Conservation (phyloP, 2,329 filamentous ascomycete species). For the Colletotrichum neosansevieriae region DNA sequence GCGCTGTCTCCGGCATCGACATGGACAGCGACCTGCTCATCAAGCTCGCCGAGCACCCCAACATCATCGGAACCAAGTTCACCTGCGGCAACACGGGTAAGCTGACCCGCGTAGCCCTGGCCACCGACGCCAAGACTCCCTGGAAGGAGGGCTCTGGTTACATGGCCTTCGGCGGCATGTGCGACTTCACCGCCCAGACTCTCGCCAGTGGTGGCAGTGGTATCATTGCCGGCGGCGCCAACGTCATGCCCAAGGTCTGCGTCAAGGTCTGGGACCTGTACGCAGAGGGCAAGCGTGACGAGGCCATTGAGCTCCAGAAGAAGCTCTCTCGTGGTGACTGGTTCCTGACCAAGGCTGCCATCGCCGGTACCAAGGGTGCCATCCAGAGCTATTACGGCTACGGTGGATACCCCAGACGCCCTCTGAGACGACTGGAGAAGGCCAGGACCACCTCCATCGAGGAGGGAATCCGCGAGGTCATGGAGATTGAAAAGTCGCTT, state of each 20-base stretch:
- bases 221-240: conserved; percentile 88
- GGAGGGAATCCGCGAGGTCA: conserved; percentile 71
- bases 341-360: conserved; percentile 84
- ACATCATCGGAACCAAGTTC: conserved; percentile 91
- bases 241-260: conserved; percentile 86
- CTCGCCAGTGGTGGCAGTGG: conserved; percentile 82
- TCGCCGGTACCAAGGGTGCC: conserved; percentile 87
- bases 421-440: conserved; percentile 74
- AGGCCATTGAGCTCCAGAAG: conserved; percentile 82
- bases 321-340: conserved; percentile 84
- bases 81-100: conserved; percentile 93
- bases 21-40: conserved; percentile 91
- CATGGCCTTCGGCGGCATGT: conserved; percentile 89
- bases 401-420: conserved; percentile 79
- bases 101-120: conserved; percentile 82
- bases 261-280: conserved; percentile 84
- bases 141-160: conserved; percentile 72
- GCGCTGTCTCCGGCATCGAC: conserved; percentile 87
- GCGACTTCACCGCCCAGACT: conserved; percentile 88
- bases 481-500: conserved; percentile 72
- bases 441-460: conserved; percentile 65
- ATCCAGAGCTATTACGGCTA: conserved; percentile 87
- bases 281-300: conserved; percentile 76
- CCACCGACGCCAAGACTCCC: conserved; percentile 78
- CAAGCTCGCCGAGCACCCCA: conserved; percentile 81